phyloP scores from a whole-genome alignment of 2,329 filamentous ascomycete genomes.

The Podosphaera xanthii region DNA sequence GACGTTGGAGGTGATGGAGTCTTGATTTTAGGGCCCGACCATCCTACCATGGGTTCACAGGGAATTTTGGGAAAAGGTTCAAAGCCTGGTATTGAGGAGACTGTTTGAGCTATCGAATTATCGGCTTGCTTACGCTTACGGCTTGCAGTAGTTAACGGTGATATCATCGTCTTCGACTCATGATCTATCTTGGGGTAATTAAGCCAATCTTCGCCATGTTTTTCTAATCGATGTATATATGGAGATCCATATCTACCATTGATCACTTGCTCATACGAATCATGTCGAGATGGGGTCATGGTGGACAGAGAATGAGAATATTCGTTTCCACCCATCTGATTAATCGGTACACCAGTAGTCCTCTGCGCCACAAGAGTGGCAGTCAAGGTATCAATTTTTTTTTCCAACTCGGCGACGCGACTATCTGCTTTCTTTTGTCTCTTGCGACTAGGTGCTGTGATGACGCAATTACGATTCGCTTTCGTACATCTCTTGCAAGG shows the following conservation, averaged over 20 bases:
- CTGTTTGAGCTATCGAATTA: conserved; percentile 3
- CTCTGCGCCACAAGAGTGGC: conserved; percentile 17
- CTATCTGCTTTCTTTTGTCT: conserved; percentile 23
- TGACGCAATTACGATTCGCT: conserved; percentile 19
- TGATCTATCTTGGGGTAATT: conserved; percentile 11
- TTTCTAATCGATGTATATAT: conserved; percentile 8
- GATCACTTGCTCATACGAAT: conserved; percentile 16
- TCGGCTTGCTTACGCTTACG: conserved; percentile 16
- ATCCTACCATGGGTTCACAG: conserved; percentile 2
- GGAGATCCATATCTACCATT: conserved; percentile 12
- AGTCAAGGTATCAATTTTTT: conserved; percentile 21
- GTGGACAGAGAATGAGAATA: background rate
- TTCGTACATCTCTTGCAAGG: conserved; percentile 21
- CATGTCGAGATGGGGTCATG: conserved; percentile 2
- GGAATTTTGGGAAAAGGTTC: background rate
- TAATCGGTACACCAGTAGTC: conserved; percentile 2
- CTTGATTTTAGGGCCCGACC: conserved; percentile 1
- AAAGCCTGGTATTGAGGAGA: conserved; percentile 1
- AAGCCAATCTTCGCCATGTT: conserved; percentile 10
- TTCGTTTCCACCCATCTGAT: conserved; percentile 3
- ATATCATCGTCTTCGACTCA: conserved; percentile 8
- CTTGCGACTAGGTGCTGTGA: conserved; percentile 20
- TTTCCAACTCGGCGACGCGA: conserved; percentile 22
- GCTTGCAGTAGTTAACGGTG: conserved; percentile 16
- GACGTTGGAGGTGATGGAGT: conserved; percentile 5